phyloP scores from a whole-genome alignment of 2,329 filamentous ascomycete species.

The Pseudogymnoascus sp. region DNA sequence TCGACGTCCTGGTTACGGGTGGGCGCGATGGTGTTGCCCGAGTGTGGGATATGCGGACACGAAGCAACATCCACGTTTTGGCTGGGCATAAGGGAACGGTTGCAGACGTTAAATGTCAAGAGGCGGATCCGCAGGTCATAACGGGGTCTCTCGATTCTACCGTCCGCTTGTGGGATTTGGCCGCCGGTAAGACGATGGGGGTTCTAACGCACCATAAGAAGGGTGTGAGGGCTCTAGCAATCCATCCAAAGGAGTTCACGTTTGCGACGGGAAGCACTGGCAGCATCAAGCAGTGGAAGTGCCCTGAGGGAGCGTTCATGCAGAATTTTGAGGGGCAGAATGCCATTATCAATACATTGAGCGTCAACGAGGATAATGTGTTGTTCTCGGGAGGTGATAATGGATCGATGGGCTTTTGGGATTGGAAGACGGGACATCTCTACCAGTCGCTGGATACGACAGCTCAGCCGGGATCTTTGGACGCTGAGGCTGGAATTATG shows the following conservation, averaged over 20 bases:
- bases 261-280: conserved; percentile 88
- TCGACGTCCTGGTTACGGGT: conserved; percentile 91
- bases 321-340: conserved; percentile 98
- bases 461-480: conserved; percentile 86
- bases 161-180: conserved; percentile 88
- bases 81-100: conserved; percentile 87
- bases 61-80: conserved; percentile 91
- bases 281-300: conserved; percentile 99
- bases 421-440: conserved; percentile 92
- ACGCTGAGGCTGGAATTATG: conserved; percentile 93
- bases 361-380: conserved; percentile 91
- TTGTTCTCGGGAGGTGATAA: conserved; percentile 94
- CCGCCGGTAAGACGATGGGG: conserved; percentile 91
- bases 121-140: conserved; percentile 93
- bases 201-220: conserved; percentile 98
- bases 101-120: conserved; percentile 82
- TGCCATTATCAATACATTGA: conserved; percentile 86
- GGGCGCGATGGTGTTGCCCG: conserved; percentile 88
- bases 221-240: conserved; percentile 74
- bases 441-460: conserved; percentile 87
- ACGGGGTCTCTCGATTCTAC: conserved; percentile 87
- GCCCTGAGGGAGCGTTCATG: conserved; percentile 96
- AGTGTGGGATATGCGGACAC: conserved; percentile 97
- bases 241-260: conserved; percentile 89
- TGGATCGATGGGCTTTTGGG: conserved; percentile 95